These are phyloP conservation scores for Durusdinium trenchii DNA, from an alignment of 73 alveolate species.

Conservation along the genomic window DNA sequence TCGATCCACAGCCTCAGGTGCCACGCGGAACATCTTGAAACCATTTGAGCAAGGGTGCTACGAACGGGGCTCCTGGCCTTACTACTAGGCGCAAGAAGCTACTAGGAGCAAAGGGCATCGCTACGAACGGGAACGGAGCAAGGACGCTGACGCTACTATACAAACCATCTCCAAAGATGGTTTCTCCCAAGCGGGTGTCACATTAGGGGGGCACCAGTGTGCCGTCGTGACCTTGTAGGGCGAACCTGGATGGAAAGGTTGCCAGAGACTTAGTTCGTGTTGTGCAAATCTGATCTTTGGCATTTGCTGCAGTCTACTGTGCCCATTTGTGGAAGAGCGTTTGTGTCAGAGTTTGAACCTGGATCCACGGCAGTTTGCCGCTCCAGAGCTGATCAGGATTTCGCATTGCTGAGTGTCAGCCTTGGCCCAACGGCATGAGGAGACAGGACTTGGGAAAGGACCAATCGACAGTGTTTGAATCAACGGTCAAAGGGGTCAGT, in stretches of 20 bases:
- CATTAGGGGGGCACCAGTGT: not conserved
- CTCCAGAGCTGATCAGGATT: not conserved
- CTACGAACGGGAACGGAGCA: too few relatives aligned
- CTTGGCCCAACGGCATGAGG: not conserved
- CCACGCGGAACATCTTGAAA: too few relatives aligned
- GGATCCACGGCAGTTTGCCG: not conserved
- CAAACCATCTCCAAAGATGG: too few relatives aligned
- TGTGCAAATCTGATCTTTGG: not conserved
- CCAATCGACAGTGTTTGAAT: not conserved
- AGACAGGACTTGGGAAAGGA: too few relatives aligned
- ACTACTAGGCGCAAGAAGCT: too few relatives aligned
- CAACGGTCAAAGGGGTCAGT: not conserved
- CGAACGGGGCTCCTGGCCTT: too few relatives aligned
- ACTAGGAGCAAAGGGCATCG: not conserved
- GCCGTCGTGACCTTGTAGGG: constrained; percentile 14
- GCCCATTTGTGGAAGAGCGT: not conserved
- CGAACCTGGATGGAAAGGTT: constrained; percentile 46
- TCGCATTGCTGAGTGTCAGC: constrained; percentile 4
- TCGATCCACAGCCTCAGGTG: constrained; percentile 42
- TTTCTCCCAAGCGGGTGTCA: too few relatives aligned
- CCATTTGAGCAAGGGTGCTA: too few relatives aligned
- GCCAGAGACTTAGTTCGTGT: not conserved
- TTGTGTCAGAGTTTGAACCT: not conserved
- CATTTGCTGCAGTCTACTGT: not conserved
- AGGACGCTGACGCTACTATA: not conserved